Percentiles rank a stretch among this genome's conserved stretches.
phyloP scores from a whole-genome alignment of 352 stramenopile species.

The Phytopythium helicoides region DNA sequence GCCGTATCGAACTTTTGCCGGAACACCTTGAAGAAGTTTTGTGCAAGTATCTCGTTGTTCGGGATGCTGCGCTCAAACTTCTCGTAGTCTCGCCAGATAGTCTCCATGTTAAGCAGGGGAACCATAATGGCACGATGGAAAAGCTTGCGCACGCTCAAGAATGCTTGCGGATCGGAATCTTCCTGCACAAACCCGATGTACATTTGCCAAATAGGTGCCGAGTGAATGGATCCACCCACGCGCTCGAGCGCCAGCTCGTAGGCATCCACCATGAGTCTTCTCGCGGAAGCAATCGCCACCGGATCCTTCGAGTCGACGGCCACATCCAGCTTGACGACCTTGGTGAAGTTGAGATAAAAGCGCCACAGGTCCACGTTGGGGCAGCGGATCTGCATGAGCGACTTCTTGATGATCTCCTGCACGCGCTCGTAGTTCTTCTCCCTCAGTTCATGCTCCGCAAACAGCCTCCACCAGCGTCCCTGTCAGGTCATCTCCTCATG shows the following conservation, averaged over 20 bases:
- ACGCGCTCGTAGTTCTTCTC: constrained; percentile 86
- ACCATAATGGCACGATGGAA: constrained; percentile 82
- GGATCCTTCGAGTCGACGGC: constrained; percentile 58
- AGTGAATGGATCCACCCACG: constrained; percentile 79
- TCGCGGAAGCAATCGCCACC: constrained; percentile 52
- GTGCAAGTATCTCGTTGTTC: constrained; percentile 83
- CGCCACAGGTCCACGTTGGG: constrained; percentile 83
- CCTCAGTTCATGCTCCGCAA: constrained; percentile 80
- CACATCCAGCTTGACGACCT: constrained; percentile 80
- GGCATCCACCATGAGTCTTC: constrained; percentile 81
- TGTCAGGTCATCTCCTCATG: constrained; percentile 2
- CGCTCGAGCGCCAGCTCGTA: constrained; percentile 82
- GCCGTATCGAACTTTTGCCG: constrained; percentile 80
- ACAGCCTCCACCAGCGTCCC: constrained; percentile 86
- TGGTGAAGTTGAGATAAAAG: constrained; percentile 88
- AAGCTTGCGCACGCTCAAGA: constrained; percentile 77
- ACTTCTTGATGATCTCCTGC: constrained; percentile 88
- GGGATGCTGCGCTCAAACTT: constrained; percentile 86
- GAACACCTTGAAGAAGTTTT: constrained; percentile 90
- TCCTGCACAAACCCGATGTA: constrained; percentile 83
- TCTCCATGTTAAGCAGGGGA: constrained; percentile 76
- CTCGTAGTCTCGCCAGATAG: constrained; percentile 85
- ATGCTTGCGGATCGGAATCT: constrained; percentile 66
- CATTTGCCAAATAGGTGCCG: constrained; percentile 77
- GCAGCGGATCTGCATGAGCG: constrained; percentile 80